phyloP scores from a whole-genome alignment of 108 stramenopile species.

The Skeletonema costatum region DNA sequence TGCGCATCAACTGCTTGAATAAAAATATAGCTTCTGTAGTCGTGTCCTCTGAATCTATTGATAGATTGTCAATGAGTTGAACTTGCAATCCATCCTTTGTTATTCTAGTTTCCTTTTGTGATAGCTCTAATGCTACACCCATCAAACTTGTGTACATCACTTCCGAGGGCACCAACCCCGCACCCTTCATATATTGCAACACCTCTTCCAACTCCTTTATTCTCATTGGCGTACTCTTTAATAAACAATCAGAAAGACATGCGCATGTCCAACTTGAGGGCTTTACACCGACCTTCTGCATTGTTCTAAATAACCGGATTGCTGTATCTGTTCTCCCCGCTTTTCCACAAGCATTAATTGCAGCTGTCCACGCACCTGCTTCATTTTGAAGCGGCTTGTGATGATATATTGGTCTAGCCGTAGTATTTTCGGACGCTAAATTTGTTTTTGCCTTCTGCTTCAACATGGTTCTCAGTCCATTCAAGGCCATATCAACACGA shows the following conservation, averaged over 20 bases:
- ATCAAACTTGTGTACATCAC: slow-evolving; percentile 90
- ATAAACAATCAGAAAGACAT: slow-evolving; percentile 68
- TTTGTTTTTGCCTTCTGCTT: slow-evolving; percentile 47
- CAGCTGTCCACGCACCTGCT: slow-evolving; percentile 91
- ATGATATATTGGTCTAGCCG: slow-evolving; percentile 1
- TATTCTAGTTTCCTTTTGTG: slow-evolving; percentile 51
- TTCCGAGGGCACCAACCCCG: slow-evolving; percentile 68
- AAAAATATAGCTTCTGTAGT: slow-evolving; percentile 70
- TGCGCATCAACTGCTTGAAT: slow-evolving; percentile 78
- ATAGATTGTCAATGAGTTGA: slow-evolving; percentile 25
- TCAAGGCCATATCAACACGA: slow-evolving; percentile 77
- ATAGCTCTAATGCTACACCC: slow-evolving; percentile 66
- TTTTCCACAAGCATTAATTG: slow-evolving; percentile 90
- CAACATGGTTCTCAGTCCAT: slow-evolving; percentile 79
- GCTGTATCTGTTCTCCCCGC: slow-evolving; percentile 76
- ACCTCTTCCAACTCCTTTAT: slow-evolving; percentile 71
- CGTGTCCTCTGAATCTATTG: slow-evolving; percentile 3
- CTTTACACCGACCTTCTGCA: slow-evolving; percentile 72
- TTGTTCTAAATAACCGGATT: slow-evolving; percentile 63
- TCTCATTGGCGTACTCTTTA: slow-evolving; percentile 48
- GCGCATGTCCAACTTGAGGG: slow-evolving; percentile 78
- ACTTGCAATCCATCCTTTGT: slow-evolving; percentile 37
- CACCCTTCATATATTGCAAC: slow-evolving; percentile 80
- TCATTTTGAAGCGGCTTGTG: slow-evolving; percentile 49
- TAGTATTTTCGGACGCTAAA: background rate